Evolutionary conservation across 306 rosid genomes (phyloP), one percentile per base, ranked within the genome.

Genomic region (Geum urbanum): DNA sequence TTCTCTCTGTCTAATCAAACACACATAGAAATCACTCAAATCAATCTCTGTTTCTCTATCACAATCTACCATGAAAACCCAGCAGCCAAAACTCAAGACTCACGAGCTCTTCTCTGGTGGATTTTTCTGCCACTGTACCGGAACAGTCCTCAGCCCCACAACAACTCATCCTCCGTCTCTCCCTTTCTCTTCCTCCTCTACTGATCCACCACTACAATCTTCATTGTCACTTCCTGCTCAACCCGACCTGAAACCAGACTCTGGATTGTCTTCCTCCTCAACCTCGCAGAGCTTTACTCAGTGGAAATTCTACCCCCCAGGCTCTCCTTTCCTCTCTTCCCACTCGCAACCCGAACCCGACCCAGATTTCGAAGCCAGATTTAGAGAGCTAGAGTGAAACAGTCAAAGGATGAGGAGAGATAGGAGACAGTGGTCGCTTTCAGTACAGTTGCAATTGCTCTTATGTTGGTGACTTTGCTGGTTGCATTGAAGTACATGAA

Each of bases 261-360:
- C 90, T 20, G 92, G 82, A 19, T 85, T 88, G 19, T 87, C 87
- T 55, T 84, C 90, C 54, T 86, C 98, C 50, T 78, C 96, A 54
- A 80, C 96, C 32, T 91, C 97, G 15, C 96, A 92, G 64, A 92
- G 98, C 85, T 92, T 90, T 87, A 92, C 98, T 0, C 96, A 90
- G 27, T 92, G 98, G 96, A 81, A 79, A n/a, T 90, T 92, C 86
- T 82, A 91, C 20, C 91, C 87, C 83, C 89, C 81, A 45, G 79
- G 20, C 66, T 86, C 74, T 0, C 84, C 83, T 1, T 40, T 76
- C 41, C 76, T 37, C 52, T 35, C 51, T 20, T 35, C 57, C 41
- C 54, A 37, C 46, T 63, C 40, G 12, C 76, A 64, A 15, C 65
- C 72, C 40, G 54, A 14, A 55, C 72, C 76, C 53, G 73, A 75